Base-by-base conservation (phyloP, 352 stramenopile genomes). In the Elongisporangium prolatum region DNA sequence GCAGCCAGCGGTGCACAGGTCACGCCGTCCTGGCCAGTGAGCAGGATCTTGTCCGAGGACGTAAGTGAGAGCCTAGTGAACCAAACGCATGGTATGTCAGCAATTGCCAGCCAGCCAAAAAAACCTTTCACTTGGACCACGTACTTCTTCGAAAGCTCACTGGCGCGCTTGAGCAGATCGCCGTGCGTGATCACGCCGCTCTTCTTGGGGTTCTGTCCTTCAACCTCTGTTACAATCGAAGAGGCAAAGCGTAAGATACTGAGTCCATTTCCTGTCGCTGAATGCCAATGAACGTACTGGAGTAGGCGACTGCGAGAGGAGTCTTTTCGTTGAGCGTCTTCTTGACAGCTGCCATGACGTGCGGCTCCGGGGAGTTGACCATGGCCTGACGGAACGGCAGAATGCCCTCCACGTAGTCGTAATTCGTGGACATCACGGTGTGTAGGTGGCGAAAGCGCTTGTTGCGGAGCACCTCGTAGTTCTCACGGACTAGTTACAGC, bases 341-440 rank as follows among this genome's bases (percentile, higher is more conserved):
- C 61, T 75, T 71, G 51, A 90, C 58, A n/a, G 74, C 69, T 20
- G 72, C 76, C 25, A 87, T 74, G 21, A 67, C 72, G 64, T 86
- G 72, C 18, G 80, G 73, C 59, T 96, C 86, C 21, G 84, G 74
- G 47, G 72, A 66, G 72, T 96, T 96, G 53, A 93, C 65, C 63
- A 90, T 82, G 64, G 93, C 89, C 57, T 89, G 74, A 56, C 73
- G 77, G 57, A 93, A 89, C 49, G 86, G 84, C 52, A 91, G 66
- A 51, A 93, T 84, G 48, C 83, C 80, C 57, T 93, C 78, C 37
- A 84, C 72, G 13, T 63, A 76, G 21, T 93, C 78, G 52, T 83
- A 79, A 61, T 80, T 80, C 20, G 86, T 96, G 21, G 85, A 91
- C 72, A 93, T 93, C 59, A 96, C 68, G 52, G 67, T 89, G 76